These are phyloP conservation scores for Neonectria sp. DNA, from an alignment of 2,329 filamentous ascomycete species.

Conservation along the genomic window DNA sequence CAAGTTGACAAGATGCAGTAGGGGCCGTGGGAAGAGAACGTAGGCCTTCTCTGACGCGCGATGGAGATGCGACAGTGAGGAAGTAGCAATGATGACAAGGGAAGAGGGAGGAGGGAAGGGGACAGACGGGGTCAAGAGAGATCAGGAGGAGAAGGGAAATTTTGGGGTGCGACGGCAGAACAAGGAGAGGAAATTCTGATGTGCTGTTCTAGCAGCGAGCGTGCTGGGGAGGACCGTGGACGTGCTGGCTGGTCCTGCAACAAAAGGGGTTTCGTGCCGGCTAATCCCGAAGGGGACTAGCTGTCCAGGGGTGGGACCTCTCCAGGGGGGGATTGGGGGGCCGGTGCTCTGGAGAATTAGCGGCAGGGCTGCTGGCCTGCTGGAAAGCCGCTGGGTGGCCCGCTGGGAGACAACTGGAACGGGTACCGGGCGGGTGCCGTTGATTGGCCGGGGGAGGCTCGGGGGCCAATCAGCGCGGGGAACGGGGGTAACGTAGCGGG, in stretches of 20 bases:
- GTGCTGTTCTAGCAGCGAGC: constrained; percentile 50
- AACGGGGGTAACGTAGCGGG: constrained; percentile 36
- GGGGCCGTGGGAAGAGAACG: constrained; percentile 39
- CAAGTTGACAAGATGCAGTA: constrained; percentile 48
- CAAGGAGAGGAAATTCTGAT: constrained; percentile 53
- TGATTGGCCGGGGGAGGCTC: constrained; percentile 41
- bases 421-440: constrained; percentile 21
- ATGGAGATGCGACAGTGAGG: constrained; percentile 48
- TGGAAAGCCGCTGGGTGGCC: constrained; percentile 35
- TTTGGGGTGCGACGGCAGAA: constrained; percentile 50
- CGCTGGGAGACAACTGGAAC: constrained; percentile 19
- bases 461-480: constrained; percentile 43
- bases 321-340: constrained; percentile 36
- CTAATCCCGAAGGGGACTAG: constrained; percentile 49
- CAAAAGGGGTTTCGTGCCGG: constrained; percentile 52
- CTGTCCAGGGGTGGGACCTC: constrained; percentile 14
- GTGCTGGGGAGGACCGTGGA: constrained; percentile 46
- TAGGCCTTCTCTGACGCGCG: constrained; percentile 47
- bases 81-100: constrained; percentile 57
- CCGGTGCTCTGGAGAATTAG: constrained; percentile 48
- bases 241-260: constrained; percentile 45
- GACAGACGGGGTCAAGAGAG: constrained; percentile 40
- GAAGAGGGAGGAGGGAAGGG: constrained; percentile 45
- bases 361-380: constrained; percentile 46
- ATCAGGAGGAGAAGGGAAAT: constrained; percentile 47